Conservation (phyloP, 2,329 filamentous ascomycete species). For the Plenodomus tracheiphilus region DNA sequence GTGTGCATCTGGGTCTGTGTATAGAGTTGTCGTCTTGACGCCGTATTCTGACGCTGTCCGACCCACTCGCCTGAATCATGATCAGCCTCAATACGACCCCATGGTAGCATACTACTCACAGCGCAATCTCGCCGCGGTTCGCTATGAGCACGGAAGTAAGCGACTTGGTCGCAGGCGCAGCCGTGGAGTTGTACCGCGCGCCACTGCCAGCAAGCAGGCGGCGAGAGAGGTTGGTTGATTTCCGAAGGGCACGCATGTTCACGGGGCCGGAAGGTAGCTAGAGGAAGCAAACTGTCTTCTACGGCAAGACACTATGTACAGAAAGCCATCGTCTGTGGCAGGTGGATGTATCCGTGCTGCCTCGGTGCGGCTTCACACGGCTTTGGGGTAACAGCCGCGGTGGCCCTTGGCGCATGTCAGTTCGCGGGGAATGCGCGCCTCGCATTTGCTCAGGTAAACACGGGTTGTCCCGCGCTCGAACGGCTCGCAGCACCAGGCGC, state of each 20-base stretch:
- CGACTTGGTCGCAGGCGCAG: slow-evolving; percentile 39
- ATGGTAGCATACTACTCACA: slow-evolving; percentile 56
- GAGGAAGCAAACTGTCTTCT: neutral
- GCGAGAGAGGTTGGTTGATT: slow-evolving; percentile 39
- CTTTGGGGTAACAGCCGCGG: slow-evolving; percentile 17
- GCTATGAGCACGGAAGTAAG: slow-evolving; percentile 86
- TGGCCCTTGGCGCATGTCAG: slow-evolving; percentile 20
- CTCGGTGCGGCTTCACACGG: slow-evolving; percentile 18
- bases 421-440: slow-evolving; percentile 21
- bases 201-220: slow-evolving; percentile 38
- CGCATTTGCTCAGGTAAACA: slow-evolving; percentile 19
- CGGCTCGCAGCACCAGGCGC: slow-evolving; percentile 8
- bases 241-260: slow-evolving; percentile 43
- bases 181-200: slow-evolving; percentile 37
- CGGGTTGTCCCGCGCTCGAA: neutral
- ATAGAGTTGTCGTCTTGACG: slow-evolving; percentile 90
- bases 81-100: neutral
- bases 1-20: slow-evolving; percentile 85
- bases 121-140: slow-evolving; percentile 94
- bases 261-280: slow-evolving; percentile 6
- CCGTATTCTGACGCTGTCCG: slow-evolving; percentile 85
- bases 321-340: slow-evolving; percentile 18
- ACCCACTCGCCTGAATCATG: slow-evolving; percentile 71
- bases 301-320: slow-evolving; percentile 2
- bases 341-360: slow-evolving; percentile 20